Evolutionary conservation across 1,284 basidiomycete genomes (phyloP), one percentile per base, ranked within the genome.

Genomic region (Ceratobasidium sp.): DNA sequence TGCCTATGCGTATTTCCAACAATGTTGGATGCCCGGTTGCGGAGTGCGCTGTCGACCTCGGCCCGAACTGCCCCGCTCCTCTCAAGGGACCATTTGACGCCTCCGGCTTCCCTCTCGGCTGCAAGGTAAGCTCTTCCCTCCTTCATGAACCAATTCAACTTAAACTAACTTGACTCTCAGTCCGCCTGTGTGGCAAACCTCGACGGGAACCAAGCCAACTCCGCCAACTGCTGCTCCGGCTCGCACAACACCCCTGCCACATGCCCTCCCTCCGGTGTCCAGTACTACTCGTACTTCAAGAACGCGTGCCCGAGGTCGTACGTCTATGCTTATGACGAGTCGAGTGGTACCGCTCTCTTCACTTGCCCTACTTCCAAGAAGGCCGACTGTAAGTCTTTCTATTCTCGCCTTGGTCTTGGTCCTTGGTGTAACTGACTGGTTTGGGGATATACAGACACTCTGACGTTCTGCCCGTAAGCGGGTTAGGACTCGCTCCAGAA

Each of bases 111-210:
- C 75, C 75, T 44, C 72, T 76, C 1, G 75, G 75, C 63, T 76
- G 75, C 74, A 73, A 74, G 69, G 69, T 70, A 58, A 28, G 6
- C 11, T n/a, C n/a, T 8, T 46, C 28, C 38, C 26, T 57, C n/a
- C 26, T 30, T 8, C n/a, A 46, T 16, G 3, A 41, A 35, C 7
- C 21, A 26, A 14, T 46, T 44, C 38, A 49, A 28, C 21, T 70
- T 84, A 61, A 86, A 89, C 1, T 91, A 89, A 79, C 76, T 79
- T 1, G 87, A 66, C 21, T 54, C 26, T 30, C 28, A 70, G 66
- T 70, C 66, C 26, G 66, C 66, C 49, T 70, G 71, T 58, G 74
- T 73, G 28, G 75, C 74, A 57, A 46, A 75, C 26, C 74, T 76
- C 70, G 75, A 76, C 67, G 47, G 67, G 13, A 75, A 76, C 74